phyloP scores from a whole-genome alignment of 805 yeast species.

The Candida sithepensis region DNA sequence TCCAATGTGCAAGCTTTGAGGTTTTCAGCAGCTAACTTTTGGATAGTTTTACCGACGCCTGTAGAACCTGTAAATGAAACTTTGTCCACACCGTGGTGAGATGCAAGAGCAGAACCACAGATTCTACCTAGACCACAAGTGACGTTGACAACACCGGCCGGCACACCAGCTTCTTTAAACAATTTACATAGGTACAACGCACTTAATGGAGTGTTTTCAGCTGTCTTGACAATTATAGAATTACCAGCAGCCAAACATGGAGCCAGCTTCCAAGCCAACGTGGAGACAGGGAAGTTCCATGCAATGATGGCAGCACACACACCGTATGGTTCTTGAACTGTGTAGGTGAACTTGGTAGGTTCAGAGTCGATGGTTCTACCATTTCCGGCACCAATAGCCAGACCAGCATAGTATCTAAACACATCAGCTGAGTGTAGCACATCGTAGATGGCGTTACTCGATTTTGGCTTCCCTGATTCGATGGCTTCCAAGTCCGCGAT shows the following conservation, averaged over 20 bases:
- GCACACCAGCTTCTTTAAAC: conserved; percentile 56
- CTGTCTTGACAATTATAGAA: conserved; percentile 59
- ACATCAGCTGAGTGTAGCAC: conserved; percentile 53
- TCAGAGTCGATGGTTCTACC: conserved; percentile 65
- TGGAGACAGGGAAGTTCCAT: conserved; percentile 70
- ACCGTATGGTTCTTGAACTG: conserved; percentile 63
- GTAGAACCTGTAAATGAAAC: conserved; percentile 71
- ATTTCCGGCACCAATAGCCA: conserved; percentile 60
- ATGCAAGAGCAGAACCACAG: conserved; percentile 56
- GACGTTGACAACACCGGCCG: conserved; percentile 61
- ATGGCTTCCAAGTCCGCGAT: conserved; percentile 55
- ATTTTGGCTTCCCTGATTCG: conserved; percentile 57
- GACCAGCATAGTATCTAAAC: conserved; percentile 67
- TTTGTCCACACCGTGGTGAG: conserved; percentile 56
- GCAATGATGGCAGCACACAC: conserved; percentile 71
- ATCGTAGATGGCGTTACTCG: conserved; percentile 54
- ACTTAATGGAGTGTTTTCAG: conserved; percentile 64
- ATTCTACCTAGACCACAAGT: conserved; percentile 60
- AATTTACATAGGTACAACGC: conserved; percentile 55
- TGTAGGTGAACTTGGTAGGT: conserved; percentile 55
- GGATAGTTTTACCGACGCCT: conserved; percentile 71
- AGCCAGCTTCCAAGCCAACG: conserved; percentile 66
- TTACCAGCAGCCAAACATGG: conserved; percentile 69
- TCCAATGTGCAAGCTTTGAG: conserved; percentile 91
- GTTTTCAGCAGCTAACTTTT: conserved; percentile 76